Evolutionary conservation across 352 stramenopile species (phyloP).

Genomic region (Globisporangium ultimum): DNA sequence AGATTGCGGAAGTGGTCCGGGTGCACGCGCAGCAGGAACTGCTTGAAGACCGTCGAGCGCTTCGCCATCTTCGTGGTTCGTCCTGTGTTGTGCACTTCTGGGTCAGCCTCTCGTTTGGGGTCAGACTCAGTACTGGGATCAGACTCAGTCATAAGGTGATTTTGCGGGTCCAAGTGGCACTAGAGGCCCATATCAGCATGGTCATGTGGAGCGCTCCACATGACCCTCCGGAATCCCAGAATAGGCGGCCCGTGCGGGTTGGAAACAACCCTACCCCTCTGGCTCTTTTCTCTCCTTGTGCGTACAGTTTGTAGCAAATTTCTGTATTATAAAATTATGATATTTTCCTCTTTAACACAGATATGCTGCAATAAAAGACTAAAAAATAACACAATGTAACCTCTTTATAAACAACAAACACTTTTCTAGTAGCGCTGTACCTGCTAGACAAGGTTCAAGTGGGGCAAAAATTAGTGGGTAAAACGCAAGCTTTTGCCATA

Average conservation of each 20-base stretch:
- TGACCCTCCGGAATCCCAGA: conserved; percentile 30
- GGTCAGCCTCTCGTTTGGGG: not conserved
- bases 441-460: conserved; percentile 3
- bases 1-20: conserved; percentile 63
- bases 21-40: conserved; percentile 72
- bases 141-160: not conserved
- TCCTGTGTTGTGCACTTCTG: not conserved
- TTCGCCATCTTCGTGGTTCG: conserved; percentile 23
- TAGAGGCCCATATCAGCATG: conserved; percentile 1
- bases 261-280: not conserved
- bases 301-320: not conserved
- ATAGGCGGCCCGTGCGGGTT: not conserved
- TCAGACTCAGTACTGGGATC: not conserved
- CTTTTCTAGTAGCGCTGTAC: not conserved
- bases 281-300: not conserved
- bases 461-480: conserved; percentile 5
- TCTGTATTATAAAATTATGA: too few species aligned
- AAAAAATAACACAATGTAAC: not conserved
- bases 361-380: not conserved
- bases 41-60: conserved; percentile 54
- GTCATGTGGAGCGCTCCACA: conserved; percentile 6
- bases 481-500: not conserved
- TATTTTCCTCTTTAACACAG: too few species aligned
- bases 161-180: conserved; percentile 7
- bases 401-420: not conserved